phyloP scores from a whole-genome alignment of 345 rosid genomes.

The Erodium maritimum region DNA sequence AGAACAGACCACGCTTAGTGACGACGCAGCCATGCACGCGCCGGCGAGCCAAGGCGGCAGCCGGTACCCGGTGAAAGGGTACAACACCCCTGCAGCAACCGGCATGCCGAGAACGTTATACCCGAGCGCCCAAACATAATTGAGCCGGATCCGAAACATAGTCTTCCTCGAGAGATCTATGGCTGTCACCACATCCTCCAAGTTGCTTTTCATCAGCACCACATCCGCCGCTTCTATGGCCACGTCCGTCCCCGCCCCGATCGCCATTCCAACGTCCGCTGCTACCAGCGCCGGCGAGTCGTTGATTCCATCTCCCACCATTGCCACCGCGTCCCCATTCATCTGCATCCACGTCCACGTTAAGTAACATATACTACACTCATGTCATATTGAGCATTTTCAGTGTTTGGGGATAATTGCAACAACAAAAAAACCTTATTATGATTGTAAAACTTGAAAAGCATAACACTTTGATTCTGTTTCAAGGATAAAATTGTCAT shows the following conservation, averaged over 20 bases:
- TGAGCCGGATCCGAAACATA: conserved; percentile 47
- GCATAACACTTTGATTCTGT: too few relatives aligned
- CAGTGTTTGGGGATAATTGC: too few relatives aligned
- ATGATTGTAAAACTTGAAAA: too few relatives aligned
- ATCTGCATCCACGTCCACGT: conserved; percentile 26
- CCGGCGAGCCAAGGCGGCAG: conserved; percentile 80
- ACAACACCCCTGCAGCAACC: conserved; percentile 52
- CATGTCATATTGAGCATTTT: too few relatives aligned
- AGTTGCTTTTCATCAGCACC: conserved; percentile 60
- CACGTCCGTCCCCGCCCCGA: conserved; percentile 69
- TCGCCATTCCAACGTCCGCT: conserved; percentile 69
- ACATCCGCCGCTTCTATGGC: conserved; percentile 76
- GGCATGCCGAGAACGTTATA: conserved; percentile 63
- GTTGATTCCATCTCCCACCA: conserved; percentile 81
- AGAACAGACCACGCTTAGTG: conserved; percentile 64
- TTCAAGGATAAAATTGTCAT: too few relatives aligned
- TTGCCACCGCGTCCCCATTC: conserved; percentile 43
- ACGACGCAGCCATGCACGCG: conserved; percentile 76
- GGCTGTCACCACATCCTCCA: conserved; percentile 62
- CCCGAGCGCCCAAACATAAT: conserved; percentile 72
- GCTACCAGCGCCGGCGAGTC: conserved; percentile 73
- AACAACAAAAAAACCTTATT: too few relatives aligned
- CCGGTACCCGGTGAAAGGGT: conserved; percentile 53
- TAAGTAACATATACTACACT: too few relatives aligned
- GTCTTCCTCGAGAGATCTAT: conserved; percentile 60